Evolutionary conservation across 2,329 filamentous ascomycete species (phyloP).

Genomic region (Huntiella decipiens): DNA sequence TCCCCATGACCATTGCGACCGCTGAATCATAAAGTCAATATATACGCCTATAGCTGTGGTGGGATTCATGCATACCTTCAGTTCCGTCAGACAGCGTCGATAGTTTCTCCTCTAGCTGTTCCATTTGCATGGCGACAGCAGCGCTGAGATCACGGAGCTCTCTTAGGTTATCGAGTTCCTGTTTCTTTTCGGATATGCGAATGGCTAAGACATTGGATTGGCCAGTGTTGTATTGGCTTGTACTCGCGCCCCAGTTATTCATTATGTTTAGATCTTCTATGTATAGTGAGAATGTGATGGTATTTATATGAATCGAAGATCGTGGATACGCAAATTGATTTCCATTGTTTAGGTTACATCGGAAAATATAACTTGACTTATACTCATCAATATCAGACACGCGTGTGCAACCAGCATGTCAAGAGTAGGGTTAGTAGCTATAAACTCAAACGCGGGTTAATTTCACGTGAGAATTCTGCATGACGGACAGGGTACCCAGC

Average conservation of each 20-base stretch:
- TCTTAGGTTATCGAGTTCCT: conserved; percentile 59
- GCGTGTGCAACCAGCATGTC: not conserved
- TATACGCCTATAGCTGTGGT: not conserved
- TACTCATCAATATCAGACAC: not conserved
- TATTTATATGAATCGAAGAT: too few relatives aligned
- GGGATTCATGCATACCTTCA: conserved; percentile 35
- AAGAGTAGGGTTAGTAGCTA: not conserved
- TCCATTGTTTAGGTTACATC: not conserved
- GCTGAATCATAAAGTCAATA: conserved; percentile 25
- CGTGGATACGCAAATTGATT: not conserved
- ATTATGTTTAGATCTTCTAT: too few relatives aligned
- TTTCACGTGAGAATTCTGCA: not conserved
- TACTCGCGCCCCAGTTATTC: conserved; percentile 19
- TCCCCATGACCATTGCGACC: conserved; percentile 66
- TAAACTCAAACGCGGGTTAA: not conserved
- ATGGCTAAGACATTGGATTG: conserved; percentile 54
- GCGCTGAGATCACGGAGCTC: conserved; percentile 64
- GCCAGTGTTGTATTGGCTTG: conserved; percentile 30
- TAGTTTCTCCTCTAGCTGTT: conserved; percentile 59
- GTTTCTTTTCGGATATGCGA: conserved; percentile 71
- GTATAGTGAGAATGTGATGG: too few relatives aligned
- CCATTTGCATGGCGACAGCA: conserved; percentile 64
- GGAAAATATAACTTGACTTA: not conserved
- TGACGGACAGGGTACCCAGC: not conserved
- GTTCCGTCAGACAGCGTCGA: conserved; percentile 63